These are phyloP conservation scores for Lactarius sanguifluus DNA, from an alignment of 768 basidiomycete species.

Conservation along the genomic window DNA sequence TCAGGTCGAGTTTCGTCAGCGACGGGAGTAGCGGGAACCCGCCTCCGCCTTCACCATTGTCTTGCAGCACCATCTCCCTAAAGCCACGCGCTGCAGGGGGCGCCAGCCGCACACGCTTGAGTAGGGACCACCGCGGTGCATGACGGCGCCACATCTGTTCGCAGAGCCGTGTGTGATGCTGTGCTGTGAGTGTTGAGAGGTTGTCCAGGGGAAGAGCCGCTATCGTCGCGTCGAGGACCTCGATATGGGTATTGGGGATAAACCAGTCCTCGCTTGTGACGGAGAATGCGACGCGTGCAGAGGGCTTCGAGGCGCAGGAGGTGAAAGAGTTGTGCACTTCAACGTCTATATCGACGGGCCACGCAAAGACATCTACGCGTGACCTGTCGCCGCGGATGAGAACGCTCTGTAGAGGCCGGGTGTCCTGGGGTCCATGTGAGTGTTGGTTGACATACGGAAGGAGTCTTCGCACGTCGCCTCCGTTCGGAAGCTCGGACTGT, in stretches of 20 bases:
- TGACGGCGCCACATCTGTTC: neutral
- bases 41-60: neutral
- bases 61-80: neutral
- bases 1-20: neutral
- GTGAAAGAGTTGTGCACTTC: neutral
- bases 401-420: conserved; percentile 8
- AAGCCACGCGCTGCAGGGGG: neutral
- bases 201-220: too few species aligned
- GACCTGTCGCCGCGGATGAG: neutral
- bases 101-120: neutral
- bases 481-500: neutral
- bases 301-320: neutral
- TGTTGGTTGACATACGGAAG: conserved; percentile 6
- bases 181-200: neutral
- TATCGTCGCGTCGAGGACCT: neutral
- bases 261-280: neutral
- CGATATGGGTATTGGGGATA: neutral
- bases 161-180: neutral
- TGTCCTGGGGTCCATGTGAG: conserved; percentile 17
- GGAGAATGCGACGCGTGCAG: neutral
- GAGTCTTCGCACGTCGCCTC: conserved; percentile 1
- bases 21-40: neutral
- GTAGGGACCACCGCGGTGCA: neutral
- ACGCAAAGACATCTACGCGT: neutral
- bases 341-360: neutral